Conservation (phyloP, 169 alveolate species). For the Blepharisma undulans region DNA sequence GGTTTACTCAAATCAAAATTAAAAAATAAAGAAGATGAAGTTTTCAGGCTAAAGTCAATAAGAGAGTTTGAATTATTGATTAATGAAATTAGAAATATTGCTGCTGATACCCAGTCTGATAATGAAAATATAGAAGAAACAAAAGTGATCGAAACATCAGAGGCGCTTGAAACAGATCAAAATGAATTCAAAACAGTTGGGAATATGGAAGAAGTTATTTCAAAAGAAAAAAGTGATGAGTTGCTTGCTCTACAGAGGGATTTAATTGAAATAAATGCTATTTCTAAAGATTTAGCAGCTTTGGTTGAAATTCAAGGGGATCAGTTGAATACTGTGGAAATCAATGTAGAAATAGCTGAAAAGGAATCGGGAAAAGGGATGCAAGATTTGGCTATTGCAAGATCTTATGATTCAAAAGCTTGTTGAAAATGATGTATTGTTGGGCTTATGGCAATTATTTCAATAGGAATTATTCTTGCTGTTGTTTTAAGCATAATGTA, state of each 20-base stretch:
- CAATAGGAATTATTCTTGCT: neutral
- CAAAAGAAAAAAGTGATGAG: neutral
- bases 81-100: neutral
- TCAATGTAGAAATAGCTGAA: neutral
- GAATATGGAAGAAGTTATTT: neutral
- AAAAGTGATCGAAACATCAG: neutral
- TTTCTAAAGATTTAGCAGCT: constrained; percentile 20
- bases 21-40: neutral
- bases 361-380: neutral
- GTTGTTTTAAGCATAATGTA: neutral
- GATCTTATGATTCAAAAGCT: neutral
- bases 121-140: neutral
- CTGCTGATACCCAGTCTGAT: neutral
- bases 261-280: neutral
- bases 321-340: neutral
- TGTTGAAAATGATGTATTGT: neutral
- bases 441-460: neutral
- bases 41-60: neutral
- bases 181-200: neutral
- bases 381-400: neutral
- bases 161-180: neutral
- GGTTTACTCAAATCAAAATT: neutral
- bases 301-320: constrained; percentile 3
- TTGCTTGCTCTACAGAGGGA: neutral
- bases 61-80: neutral